phyloP scores from a whole-genome alignment of 2,329 filamentous ascomycete species.

The Fusarium longipes region DNA sequence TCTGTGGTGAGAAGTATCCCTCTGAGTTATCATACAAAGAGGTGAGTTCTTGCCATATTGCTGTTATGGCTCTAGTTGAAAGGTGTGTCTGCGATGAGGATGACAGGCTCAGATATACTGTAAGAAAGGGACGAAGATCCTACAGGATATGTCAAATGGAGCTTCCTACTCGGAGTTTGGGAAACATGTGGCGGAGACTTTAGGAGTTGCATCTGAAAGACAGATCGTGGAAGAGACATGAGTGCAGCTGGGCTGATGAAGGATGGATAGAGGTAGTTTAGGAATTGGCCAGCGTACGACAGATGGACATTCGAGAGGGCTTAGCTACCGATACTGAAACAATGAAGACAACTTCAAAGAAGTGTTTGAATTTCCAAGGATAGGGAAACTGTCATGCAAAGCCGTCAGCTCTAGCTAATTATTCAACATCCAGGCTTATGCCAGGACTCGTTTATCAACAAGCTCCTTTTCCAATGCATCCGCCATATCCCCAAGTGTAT shows the following conservation, averaged over 20 bases:
- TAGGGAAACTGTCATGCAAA: neutral
- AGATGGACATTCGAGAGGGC: too few species aligned
- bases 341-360: conserved; percentile 4
- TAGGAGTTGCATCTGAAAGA: conserved; percentile 23
- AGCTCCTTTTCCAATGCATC: conserved; percentile 51
- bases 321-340: conserved; percentile 15
- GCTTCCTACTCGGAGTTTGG: conserved; percentile 30
- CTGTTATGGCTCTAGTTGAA: conserved; percentile 28
- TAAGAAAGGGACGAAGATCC: conserved; percentile 24
- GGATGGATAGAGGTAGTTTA: conserved; percentile 37
- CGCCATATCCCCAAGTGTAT: conserved; percentile 69
- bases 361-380: neutral
- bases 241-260: neutral
- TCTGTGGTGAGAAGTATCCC: conserved; percentile 20
- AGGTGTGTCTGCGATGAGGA: conserved; percentile 20
- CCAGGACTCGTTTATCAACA: neutral
- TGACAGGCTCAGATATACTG: conserved; percentile 2
- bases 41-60: conserved; percentile 37
- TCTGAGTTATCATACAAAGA: conserved; percentile 41
- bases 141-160: conserved; percentile 23
- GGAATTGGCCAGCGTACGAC: too few species aligned
- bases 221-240: neutral
- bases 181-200: conserved; percentile 19
- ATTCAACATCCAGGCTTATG: neutral
- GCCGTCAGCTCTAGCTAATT: neutral